Base-by-base conservation (phyloP, 169 alveolate genomes). In the Plasmodium sp. region DNA sequence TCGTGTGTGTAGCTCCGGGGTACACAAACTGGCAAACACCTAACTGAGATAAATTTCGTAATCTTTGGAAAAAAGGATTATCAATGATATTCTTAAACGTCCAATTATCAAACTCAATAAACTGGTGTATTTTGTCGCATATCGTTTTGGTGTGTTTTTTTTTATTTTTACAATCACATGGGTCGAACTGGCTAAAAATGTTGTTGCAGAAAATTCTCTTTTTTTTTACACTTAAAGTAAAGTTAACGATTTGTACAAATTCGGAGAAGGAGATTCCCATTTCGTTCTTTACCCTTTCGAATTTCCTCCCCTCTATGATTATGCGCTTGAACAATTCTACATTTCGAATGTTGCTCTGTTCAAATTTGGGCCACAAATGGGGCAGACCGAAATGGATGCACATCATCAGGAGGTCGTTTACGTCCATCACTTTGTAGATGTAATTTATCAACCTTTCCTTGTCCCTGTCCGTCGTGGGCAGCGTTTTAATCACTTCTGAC, bases 1-100 rank as follows among this genome's bases (percentile, higher is more conserved):
- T 90, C 0, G 98, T 92, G 92, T 98, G 99, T 31, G 95, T 96
- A 18, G 98, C 99, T 41, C 98, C 98, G 14, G 98, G 98, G 93
- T 95, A 98, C 4, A 98, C 98, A 88, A 93, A 97, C 48, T 91
- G 93, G 39, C 97, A 93, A 3, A 98, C 96, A 16, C 98, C 99
- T 31, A 98, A 93, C 91, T 98, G 97, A 81, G 97, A 97, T 48
- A 98, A 96, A 74, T 96, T 94, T 90, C 99, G 95, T 86, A 98
- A 94, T 90, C 99, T 97, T 93, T 98, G 97, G 84, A 97, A 93
- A 81, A 95, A 84, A 22, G 96, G 97, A 83, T 98, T 97, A 86
- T 98, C 99, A 33, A 98, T 97, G 84, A 98, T 82, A 62, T 93
- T 85, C 81, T 93, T 92, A 74, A 95, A 93, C 22, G 92, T 92